Percentiles rank a stretch among this genome's conserved stretches.
Conservation (phyloP, 2,329 filamentous ascomycete species). For the Xylariales sp. region DNA sequence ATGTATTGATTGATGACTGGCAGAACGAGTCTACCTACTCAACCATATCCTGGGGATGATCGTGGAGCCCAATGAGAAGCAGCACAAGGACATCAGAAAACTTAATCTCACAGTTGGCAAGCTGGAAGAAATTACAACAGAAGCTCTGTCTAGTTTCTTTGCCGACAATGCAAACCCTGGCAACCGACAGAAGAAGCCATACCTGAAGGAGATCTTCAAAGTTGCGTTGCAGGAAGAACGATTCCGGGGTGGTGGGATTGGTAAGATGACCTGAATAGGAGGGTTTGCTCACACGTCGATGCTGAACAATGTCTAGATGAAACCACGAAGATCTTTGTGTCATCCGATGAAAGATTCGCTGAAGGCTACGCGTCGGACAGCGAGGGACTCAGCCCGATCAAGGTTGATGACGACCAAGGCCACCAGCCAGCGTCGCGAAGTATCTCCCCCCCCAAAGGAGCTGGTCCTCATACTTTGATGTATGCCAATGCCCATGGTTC, state of each 20-base stretch:
- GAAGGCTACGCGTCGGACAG: slow-evolving; percentile 44
- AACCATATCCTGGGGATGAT: slow-evolving; percentile 58
- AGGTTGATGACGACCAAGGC: slow-evolving; percentile 39
- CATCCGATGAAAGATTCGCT: slow-evolving; percentile 46
- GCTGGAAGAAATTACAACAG: slow-evolving; percentile 53
- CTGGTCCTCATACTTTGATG: slow-evolving; percentile 29
- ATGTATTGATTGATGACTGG: slow-evolving; percentile 7
- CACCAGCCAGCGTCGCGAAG: slow-evolving; percentile 30
- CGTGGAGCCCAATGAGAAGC: slow-evolving; percentile 42
- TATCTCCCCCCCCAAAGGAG: slow-evolving; percentile 30
- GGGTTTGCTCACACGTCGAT: too few relatives aligned
- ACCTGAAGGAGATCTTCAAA: slow-evolving; percentile 57
- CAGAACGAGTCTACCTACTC: slow-evolving; percentile 56
- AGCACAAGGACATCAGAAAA: slow-evolving; percentile 49
- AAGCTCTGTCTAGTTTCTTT: slow-evolving; percentile 55
- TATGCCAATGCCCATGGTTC: slow-evolving; percentile 33
- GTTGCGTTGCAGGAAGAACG: slow-evolving; percentile 54
- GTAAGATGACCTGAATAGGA: too few relatives aligned
- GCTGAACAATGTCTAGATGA: slow-evolving; percentile 18
- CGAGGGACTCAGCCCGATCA: slow-evolving; percentile 36
- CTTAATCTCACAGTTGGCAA: slow-evolving; percentile 49
- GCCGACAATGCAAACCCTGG: slow-evolving; percentile 47
- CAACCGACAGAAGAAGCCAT: slow-evolving; percentile 51
- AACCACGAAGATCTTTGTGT: slow-evolving; percentile 41
- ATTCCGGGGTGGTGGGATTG: slow-evolving; percentile 52